A percentile compares a stretch with the other conserved stretches of the same genome.
These are phyloP conservation scores for Papiliotrema terrestris DNA, from an alignment of 1,284 basidiomycete genomes.

Conservation along the genomic window DNA sequence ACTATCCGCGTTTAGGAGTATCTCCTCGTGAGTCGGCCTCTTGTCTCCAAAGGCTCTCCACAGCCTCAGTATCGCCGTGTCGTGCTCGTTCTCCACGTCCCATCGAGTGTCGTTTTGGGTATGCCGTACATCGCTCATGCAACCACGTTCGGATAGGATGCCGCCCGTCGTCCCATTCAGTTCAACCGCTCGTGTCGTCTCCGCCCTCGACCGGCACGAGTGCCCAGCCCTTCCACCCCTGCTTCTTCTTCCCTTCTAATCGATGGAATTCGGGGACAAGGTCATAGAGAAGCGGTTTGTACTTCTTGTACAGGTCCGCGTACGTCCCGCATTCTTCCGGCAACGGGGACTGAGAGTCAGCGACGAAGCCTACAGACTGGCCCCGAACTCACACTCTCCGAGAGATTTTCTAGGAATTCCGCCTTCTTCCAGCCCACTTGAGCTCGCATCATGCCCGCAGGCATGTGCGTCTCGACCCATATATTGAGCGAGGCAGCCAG, in stretches of 20 bases:
- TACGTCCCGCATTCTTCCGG: not conserved
- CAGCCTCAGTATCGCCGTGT: too few species aligned
- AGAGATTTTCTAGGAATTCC: not conserved
- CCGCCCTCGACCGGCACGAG: not conserved
- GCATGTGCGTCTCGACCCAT: not conserved
- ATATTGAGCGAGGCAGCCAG: not conserved
- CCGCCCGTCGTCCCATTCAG: too few species aligned
- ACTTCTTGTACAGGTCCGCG: not conserved
- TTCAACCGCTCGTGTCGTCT: not conserved
- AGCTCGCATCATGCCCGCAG: too few species aligned
- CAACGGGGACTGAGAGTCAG: not conserved
- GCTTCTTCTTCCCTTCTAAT: not conserved
- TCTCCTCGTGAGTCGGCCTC: too few species aligned
- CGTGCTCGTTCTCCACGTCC: too few species aligned
- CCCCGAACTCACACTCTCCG: not conserved
- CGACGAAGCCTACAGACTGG: not conserved
- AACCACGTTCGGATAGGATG: too few species aligned
- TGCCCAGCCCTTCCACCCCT: not conserved
- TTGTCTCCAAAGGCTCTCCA: too few species aligned
- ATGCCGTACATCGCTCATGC: too few species aligned
- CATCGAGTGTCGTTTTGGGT: too few species aligned
- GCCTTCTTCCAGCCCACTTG: not conserved
- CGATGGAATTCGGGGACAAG: not conserved
- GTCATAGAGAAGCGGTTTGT: not conserved
- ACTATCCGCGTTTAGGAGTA: too few species aligned